A percentile compares a stretch with the other conserved stretches of the same genome.
phyloP scores from a whole-genome alignment of 441 rosid species.

The Kokia cookei region DNA sequence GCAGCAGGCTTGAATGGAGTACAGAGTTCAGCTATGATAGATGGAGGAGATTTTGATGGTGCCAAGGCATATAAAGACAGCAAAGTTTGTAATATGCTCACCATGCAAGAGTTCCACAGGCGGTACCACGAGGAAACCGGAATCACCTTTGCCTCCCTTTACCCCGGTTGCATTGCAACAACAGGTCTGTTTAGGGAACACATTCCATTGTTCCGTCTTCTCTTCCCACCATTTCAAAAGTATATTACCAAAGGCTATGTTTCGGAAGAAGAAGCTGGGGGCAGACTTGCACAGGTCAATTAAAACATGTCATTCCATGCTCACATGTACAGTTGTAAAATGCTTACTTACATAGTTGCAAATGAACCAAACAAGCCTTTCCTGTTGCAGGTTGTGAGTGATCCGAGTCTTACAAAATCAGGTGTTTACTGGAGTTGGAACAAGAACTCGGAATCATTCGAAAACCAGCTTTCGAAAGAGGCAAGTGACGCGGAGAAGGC shows the following conservation, averaged over 20 bases:
- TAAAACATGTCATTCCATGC: not conserved
- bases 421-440: constrained; percentile 96
- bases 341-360: not conserved
- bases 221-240: constrained; percentile 88
- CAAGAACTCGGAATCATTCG: constrained; percentile 71
- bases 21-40: constrained; percentile 76
- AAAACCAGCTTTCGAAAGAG: constrained; percentile 72
- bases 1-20: constrained; percentile 55
- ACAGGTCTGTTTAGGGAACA: constrained; percentile 86
- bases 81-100: constrained; percentile 91
- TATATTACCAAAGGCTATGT: constrained; percentile 86
- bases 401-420: constrained; percentile 66
- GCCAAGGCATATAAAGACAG: constrained; percentile 98
- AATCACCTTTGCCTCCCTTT: constrained; percentile 75
- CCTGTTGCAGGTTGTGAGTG: constrained; percentile 58
- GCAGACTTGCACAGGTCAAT: constrained; percentile 75
- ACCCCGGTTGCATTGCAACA: constrained; percentile 91
- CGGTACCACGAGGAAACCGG: constrained; percentile 80
- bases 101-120: constrained; percentile 87
- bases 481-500: constrained; percentile 83
- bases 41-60: constrained; percentile 86
- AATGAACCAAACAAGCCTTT: not conserved
- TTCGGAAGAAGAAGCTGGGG: constrained; percentile 84
- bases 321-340: not conserved
- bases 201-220: constrained; percentile 58